These are phyloP conservation scores for Tetrapisispora fleetii DNA, from an alignment of 805 yeast genomes.

Conservation along the genomic window DNA sequence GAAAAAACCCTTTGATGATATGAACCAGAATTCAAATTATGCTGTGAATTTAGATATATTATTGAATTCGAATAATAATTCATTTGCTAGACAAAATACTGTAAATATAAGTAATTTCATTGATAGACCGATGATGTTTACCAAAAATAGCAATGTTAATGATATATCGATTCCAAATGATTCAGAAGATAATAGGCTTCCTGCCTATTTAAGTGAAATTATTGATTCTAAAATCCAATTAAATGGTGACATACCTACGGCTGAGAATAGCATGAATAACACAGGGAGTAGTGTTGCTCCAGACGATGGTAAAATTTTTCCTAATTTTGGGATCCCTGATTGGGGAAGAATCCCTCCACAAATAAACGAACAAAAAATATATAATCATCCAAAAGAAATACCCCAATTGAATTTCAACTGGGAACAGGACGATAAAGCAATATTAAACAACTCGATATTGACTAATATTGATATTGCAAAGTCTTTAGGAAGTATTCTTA, in stretches of 20 bases:
- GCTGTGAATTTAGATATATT: conserved; percentile 8
- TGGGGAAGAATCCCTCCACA: not conserved
- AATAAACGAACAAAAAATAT: not conserved
- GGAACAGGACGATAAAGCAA: not conserved
- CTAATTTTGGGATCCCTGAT: conserved; percentile 4
- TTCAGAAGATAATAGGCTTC: not conserved
- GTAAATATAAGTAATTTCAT: conserved; percentile 23
- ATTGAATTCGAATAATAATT: not conserved
- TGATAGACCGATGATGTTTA: conserved; percentile 22
- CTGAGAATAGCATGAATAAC: not conserved
- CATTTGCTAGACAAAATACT: not conserved
- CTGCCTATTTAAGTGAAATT: conserved; percentile 21
- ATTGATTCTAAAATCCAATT: not conserved
- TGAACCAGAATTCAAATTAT: conserved; percentile 1
- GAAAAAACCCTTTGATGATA: not conserved
- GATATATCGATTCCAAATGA: not conserved
- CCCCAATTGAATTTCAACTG: not conserved
- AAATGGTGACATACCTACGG: not conserved
- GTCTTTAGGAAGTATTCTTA: conserved; percentile 23
- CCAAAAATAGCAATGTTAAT: conserved; percentile 6
- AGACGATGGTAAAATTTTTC: not conserved
- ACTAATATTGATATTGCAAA: conserved; percentile 25
- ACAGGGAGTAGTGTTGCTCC: not conserved
- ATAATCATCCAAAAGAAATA: not conserved
- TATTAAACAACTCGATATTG: conserved; percentile 8